A percentile compares a stretch with the other conserved stretches of the same genome.
Conservation (phyloP, 495 filamentous ascomycete genomes). For the Darksidea phi region DNA sequence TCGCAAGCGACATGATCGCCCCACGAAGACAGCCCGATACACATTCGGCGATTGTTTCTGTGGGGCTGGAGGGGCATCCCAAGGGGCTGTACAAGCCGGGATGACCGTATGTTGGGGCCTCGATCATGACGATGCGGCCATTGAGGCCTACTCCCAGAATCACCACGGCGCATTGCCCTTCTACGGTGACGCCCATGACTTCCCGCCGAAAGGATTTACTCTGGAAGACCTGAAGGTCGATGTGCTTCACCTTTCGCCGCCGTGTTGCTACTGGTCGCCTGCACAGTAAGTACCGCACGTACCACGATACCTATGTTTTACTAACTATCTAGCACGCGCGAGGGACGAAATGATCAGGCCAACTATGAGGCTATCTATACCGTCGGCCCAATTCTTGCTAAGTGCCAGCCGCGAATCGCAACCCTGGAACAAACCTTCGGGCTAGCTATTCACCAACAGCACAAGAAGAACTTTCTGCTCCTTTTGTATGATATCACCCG, state of each 20-base stretch:
- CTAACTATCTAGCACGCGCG: constrained; percentile 12
- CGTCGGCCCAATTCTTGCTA: constrained; percentile 57
- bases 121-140: constrained; percentile 59
- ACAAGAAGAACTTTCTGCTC: constrained; percentile 49
- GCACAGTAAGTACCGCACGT: constrained; percentile 59
- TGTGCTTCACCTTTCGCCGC: constrained; percentile 76
- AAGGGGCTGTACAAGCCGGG: constrained; percentile 64
- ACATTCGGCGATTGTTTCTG: constrained; percentile 72
- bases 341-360: constrained; percentile 55
- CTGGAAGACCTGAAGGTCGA: constrained; percentile 51
- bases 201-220: constrained; percentile 39
- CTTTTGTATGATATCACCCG: constrained; percentile 65
- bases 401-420: constrained; percentile 64
- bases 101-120: constrained; percentile 60
- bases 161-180: constrained; percentile 49
- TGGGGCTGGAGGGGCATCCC: constrained; percentile 73
- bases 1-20: too few relatives aligned
- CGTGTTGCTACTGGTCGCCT: constrained; percentile 79
- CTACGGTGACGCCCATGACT: constrained; percentile 49
- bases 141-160: constrained; percentile 58
- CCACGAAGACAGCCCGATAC: constrained; percentile 44
- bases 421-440: constrained; percentile 84
- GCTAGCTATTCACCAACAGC: constrained; percentile 46
- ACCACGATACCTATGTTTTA: constrained; percentile 38
- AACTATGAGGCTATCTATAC: constrained; percentile 65